Evolutionary conservation across 345 rosid genomes (phyloP).

Genomic region (rapeseed (Brassica napus)): DNA sequence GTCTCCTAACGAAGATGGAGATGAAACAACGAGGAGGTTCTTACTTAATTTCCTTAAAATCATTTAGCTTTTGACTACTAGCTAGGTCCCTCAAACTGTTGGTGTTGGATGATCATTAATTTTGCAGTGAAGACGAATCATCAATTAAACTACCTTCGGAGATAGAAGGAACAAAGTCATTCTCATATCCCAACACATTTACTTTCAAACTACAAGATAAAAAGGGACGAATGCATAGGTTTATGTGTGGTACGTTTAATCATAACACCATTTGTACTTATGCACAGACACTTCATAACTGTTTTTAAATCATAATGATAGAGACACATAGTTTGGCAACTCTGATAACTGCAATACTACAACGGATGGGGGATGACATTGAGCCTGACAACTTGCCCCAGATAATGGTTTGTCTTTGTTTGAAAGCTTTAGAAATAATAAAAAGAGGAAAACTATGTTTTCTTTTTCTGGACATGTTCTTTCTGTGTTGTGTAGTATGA

Average conservation of each 20-base stretch:
- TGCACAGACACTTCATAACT: constrained; percentile 7
- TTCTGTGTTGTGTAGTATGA: constrained; percentile 61
- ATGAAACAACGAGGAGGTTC: constrained; percentile 71
- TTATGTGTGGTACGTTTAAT: constrained; percentile 54
- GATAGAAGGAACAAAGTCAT: constrained; percentile 62
- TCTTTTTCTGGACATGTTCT: neutral
- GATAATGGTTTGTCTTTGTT: constrained; percentile 61
- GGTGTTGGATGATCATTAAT: neutral
- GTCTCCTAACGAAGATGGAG: constrained; percentile 75
- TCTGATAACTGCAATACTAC: constrained; percentile 77
- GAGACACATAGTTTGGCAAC: constrained; percentile 77
- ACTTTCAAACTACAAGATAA: constrained; percentile 84
- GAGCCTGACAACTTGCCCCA: constrained; percentile 76
- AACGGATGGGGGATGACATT: constrained; percentile 85
- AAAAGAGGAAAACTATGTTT: neutral
- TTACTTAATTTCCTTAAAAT: constrained; percentile 9
- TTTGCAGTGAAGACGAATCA: constrained; percentile 73
- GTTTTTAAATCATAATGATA: constrained; percentile 23
- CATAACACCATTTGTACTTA: neutral
- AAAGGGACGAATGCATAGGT: constrained; percentile 87
- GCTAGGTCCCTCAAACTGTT: neutral
- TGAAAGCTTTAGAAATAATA: neutral
- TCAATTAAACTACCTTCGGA: constrained; percentile 79
- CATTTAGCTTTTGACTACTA: constrained; percentile 13
- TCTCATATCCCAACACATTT: constrained; percentile 57